phyloP scores from a whole-genome alignment of 345 rosid species.

The Eucalyptus tenuipes region DNA sequence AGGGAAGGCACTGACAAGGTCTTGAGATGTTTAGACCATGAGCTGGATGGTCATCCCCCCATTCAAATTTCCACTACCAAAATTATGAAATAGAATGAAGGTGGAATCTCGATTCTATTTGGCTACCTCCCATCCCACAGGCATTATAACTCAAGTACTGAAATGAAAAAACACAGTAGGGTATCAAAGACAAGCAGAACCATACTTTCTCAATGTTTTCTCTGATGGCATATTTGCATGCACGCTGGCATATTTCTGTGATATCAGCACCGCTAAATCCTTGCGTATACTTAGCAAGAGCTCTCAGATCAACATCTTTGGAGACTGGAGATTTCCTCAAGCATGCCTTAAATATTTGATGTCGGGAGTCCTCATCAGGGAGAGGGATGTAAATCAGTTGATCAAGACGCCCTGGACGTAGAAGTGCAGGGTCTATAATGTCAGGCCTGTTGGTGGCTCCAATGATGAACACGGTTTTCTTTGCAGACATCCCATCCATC shows the following conservation, averaged over 20 bases:
- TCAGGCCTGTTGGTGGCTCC: constrained; percentile 97
- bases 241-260: constrained; percentile 91
- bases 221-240: constrained; percentile 90
- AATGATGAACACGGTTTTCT: constrained; percentile 92
- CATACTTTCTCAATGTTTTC: constrained; percentile 88
- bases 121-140: not conserved
- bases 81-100: not conserved
- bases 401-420: constrained; percentile 90
- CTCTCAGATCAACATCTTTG: constrained; percentile 77
- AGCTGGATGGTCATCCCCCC: not conserved
- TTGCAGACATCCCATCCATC: constrained; percentile 98
- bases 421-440: constrained; percentile 87
- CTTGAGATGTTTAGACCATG: not conserved
- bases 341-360: constrained; percentile 71
- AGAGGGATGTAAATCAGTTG: constrained; percentile 92
- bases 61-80: not conserved
- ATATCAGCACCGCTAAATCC: constrained; percentile 98
- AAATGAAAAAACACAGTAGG: not conserved
- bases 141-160: not conserved
- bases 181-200: not conserved
- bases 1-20: not conserved
- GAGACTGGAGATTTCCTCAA: constrained; percentile 89
- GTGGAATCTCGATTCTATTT: not conserved
- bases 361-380: constrained; percentile 90
- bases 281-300: constrained; percentile 82